Percentiles rank a stretch among this genome's conserved stretches.
Conservation (phyloP, 768 basidiomycete species). For the Hortiboletus campestris region DNA sequence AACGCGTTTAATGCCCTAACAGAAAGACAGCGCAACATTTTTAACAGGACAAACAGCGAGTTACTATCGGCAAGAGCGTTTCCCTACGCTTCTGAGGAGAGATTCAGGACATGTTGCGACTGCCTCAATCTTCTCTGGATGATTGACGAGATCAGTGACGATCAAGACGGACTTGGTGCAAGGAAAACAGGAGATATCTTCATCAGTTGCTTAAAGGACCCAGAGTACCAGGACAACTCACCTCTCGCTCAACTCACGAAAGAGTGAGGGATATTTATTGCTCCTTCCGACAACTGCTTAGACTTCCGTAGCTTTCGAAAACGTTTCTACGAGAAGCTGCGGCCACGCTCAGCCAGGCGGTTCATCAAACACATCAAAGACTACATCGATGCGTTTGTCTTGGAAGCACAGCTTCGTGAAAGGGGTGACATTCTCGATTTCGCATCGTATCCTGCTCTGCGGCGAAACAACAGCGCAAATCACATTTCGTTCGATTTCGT, state of each 20-base stretch:
- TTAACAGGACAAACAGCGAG: slow-evolving; percentile 59
- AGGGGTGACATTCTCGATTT: slow-evolving; percentile 52
- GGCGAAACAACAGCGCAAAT: slow-evolving; percentile 69
- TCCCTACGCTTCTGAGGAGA: slow-evolving; percentile 54
- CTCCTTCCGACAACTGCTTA: not conserved
- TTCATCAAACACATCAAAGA: slow-evolving; percentile 52
- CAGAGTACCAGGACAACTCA: slow-evolving; percentile 55
- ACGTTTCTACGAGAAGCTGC: slow-evolving; percentile 43
- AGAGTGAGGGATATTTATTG: slow-evolving; percentile 42
- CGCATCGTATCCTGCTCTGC: slow-evolving; percentile 52
- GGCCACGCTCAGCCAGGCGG: slow-evolving; percentile 40
- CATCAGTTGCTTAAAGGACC: slow-evolving; percentile 50
- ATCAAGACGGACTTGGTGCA: slow-evolving; percentile 57
- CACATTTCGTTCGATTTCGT: slow-evolving; percentile 61
- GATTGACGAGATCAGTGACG: slow-evolving; percentile 68
- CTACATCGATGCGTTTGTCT: slow-evolving; percentile 58
- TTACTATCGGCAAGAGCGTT: slow-evolving; percentile 62
- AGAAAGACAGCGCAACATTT: slow-evolving; percentile 54
- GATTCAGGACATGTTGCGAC: slow-evolving; percentile 61
- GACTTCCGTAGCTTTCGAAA: slow-evolving; percentile 46
- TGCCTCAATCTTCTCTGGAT: slow-evolving; percentile 62
- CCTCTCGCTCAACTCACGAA: slow-evolving; percentile 56
- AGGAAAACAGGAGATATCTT: slow-evolving; percentile 51
- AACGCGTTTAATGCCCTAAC: slow-evolving; percentile 58
- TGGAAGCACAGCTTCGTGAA: slow-evolving; percentile 62